Conservation (phyloP, 1,284 basidiomycete genomes). For the Farysia itapuensis region DNA sequence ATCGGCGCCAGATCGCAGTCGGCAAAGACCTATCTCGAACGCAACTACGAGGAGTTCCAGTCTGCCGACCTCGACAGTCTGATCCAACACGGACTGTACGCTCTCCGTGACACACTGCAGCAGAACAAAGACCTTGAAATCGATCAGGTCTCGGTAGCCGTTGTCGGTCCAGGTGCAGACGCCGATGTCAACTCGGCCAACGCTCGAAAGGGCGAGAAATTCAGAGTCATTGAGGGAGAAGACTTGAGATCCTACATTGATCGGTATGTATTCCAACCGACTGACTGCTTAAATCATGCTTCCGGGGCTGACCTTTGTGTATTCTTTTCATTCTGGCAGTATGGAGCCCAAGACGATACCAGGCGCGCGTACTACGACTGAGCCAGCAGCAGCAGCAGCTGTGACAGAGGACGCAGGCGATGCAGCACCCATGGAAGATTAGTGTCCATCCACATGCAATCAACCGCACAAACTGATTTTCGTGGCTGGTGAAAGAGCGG, state of each 20-base stretch:
- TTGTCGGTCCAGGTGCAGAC: slow-evolving; percentile 57
- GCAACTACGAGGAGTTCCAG: slow-evolving; percentile 80
- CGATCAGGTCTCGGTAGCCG: slow-evolving; percentile 50
- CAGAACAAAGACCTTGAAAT: slow-evolving; percentile 58
- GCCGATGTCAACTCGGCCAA: slow-evolving; percentile 41
- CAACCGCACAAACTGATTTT: no score
- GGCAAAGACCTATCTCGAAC: slow-evolving; percentile 97
- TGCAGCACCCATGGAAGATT: no score
- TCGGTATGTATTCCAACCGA: no score
- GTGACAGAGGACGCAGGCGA: no score
- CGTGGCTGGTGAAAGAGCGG: no score
- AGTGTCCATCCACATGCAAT: no score
- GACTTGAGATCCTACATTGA: slow-evolving; percentile 51
- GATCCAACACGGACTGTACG: slow-evolving; percentile 52
- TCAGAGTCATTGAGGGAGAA: slow-evolving; percentile 53
- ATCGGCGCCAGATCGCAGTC: slow-evolving; percentile 97
- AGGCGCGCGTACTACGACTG: slow-evolving; percentile 7
- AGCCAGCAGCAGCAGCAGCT: slow-evolving; percentile 1
- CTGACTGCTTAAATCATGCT: no score
- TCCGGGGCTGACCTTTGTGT: no score
- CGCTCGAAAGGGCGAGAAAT: slow-evolving; percentile 48
- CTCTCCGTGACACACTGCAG: slow-evolving; percentile 56
- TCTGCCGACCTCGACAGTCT: slow-evolving; percentile 43
- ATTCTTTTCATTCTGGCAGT: no score
- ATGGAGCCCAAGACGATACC: slow-evolving; percentile 29